Percentiles rank a stretch among this genome's conserved stretches.
Evolutionary conservation across 495 filamentous ascomycete genomes (phyloP).

Genomic region (Penicillium steckii): DNA sequence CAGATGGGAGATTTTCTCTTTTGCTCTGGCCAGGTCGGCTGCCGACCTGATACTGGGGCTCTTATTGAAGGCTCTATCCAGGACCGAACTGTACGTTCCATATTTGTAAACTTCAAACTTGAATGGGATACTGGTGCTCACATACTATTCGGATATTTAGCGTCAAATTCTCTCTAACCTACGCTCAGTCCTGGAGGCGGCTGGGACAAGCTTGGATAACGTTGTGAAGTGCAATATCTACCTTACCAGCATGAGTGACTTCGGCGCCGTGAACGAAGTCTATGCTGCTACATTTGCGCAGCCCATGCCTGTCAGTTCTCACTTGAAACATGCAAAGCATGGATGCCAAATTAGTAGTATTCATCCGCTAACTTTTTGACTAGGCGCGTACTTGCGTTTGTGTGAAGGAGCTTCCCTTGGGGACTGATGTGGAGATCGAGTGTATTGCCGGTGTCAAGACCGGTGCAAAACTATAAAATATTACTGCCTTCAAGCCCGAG

Average conservation of each 20-base stretch:
- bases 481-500: too few relatives aligned
- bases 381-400: slow-evolving; percentile 65
- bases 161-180: slow-evolving; percentile 59
- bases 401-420: slow-evolving; percentile 61
- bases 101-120: background rate
- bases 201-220: slow-evolving; percentile 58
- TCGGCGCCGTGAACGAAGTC: slow-evolving; percentile 59
- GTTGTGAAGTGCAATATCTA: slow-evolving; percentile 72
- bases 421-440: slow-evolving; percentile 72
- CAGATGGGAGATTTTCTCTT: slow-evolving; percentile 43
- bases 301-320: slow-evolving; percentile 49
- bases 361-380: too few relatives aligned
- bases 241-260: slow-evolving; percentile 68
- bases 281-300: slow-evolving; percentile 54
- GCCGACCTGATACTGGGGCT: slow-evolving; percentile 47
- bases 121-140: background rate
- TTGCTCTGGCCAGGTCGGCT: slow-evolving; percentile 49
- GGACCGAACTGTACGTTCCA: slow-evolving; percentile 48
- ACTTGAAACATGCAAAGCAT: too few relatives aligned
- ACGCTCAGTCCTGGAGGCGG: slow-evolving; percentile 62
- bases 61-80: slow-evolving; percentile 53
- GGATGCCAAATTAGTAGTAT: too few relatives aligned
- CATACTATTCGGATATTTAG: slow-evolving; percentile 15
- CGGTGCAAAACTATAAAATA: background rate
- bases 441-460: slow-evolving; percentile 31